A percentile compares a stretch with the other conserved stretches of the same genome.
These are phyloP conservation scores for Suillus lakei DNA, from an alignment of 768 basidiomycete species.

Conservation along the genomic window DNA sequence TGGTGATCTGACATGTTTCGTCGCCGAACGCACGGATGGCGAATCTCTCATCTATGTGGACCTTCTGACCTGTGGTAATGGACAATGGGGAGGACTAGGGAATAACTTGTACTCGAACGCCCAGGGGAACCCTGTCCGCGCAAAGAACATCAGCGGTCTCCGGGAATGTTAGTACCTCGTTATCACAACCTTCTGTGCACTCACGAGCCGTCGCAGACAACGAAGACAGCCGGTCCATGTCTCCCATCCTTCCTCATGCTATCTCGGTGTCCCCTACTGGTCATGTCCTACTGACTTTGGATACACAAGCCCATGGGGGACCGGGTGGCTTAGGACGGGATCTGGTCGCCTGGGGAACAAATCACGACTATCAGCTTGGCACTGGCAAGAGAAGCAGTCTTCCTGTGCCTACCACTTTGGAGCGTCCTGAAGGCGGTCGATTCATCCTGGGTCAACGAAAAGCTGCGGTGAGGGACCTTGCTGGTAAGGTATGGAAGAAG, in stretches of 20 bases:
- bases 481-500: conserved; percentile 63
- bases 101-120: conserved; percentile 66
- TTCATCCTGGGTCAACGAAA: conserved; percentile 59
- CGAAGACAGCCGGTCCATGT: conserved; percentile 60
- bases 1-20: conserved; percentile 79
- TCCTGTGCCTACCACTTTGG: conserved; percentile 56
- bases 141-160: conserved; percentile 81
- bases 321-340: conserved; percentile 62
- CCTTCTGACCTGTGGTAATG: conserved; percentile 81
- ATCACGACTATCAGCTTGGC: conserved; percentile 75
- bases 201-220: conserved; percentile 51
- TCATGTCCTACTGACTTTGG: conserved; percentile 76
- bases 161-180: conserved; percentile 72
- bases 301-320: conserved; percentile 56
- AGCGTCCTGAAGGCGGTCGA: conserved; percentile 55
- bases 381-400: conserved; percentile 70
- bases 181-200: conserved; percentile 11
- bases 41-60: conserved; percentile 47
- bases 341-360: conserved; percentile 74
- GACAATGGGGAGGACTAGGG: conserved; percentile 81
- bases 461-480: conserved; percentile 61
- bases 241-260: conserved; percentile 64
- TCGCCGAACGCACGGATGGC: conserved; percentile 58
- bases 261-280: conserved; percentile 76
- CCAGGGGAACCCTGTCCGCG: conserved; percentile 70